phyloP scores from a whole-genome alignment of 1,139 yeast genomes.

The Chernovozyma aurita region DNA sequence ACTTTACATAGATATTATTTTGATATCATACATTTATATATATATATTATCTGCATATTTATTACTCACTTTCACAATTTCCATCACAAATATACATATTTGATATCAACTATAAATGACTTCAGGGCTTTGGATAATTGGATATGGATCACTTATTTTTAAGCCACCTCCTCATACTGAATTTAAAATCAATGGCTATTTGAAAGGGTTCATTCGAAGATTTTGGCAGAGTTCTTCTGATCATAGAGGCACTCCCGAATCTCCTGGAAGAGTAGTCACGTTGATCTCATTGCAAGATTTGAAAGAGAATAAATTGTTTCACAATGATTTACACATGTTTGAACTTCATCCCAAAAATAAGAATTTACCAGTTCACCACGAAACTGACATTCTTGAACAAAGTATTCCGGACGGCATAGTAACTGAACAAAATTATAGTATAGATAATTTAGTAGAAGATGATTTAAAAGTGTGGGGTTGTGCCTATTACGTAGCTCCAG shows the following conservation, averaged over 20 bases:
- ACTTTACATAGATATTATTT: neutral
- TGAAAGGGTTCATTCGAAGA: slow-evolving; percentile 72
- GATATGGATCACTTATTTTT: slow-evolving; percentile 86
- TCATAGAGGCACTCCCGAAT: slow-evolving; percentile 82
- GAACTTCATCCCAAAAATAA: slow-evolving; percentile 22
- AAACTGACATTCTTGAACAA: slow-evolving; percentile 11
- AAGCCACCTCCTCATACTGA: slow-evolving; percentile 80
- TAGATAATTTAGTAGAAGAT: slow-evolving; percentile 25
- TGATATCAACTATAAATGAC: slow-evolving; percentile 5
- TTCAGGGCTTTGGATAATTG: slow-evolving; percentile 71
- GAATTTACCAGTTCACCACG: slow-evolving; percentile 5
- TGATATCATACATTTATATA: neutral
- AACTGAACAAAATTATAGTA: slow-evolving; percentile 1
- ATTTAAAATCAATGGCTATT: slow-evolving; percentile 64
- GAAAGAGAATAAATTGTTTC: slow-evolving; percentile 32
- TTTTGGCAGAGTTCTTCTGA: slow-evolving; percentile 93
- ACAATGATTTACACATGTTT: slow-evolving; percentile 41
- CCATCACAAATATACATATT: neutral
- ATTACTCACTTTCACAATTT: no score
- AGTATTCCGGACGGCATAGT: neutral
- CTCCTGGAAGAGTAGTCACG: slow-evolving; percentile 87
- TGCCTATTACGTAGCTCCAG: slow-evolving; percentile 75
- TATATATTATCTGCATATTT: no score
- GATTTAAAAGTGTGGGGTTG: slow-evolving; percentile 72
- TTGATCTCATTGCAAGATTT: slow-evolving; percentile 59